phyloP scores from a whole-genome alignment of 108 stramenopile species.

The Skeletonema potamos region DNA sequence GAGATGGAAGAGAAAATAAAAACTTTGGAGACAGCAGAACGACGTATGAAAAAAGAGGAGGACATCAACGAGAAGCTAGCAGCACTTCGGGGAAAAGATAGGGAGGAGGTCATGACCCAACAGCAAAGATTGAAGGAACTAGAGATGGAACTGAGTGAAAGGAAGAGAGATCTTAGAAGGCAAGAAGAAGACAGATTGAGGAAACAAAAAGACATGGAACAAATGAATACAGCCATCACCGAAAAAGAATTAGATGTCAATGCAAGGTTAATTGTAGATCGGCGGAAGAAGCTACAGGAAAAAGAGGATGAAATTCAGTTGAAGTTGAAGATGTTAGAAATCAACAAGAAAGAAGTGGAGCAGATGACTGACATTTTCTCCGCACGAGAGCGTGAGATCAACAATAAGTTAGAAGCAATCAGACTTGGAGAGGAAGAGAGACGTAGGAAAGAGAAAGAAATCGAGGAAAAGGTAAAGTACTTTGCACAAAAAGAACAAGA shows the following conservation, averaged over 20 bases:
- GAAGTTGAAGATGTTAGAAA: background rate
- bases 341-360: background rate
- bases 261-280: background rate
- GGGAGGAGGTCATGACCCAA: background rate
- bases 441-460: background rate
- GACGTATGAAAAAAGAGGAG: background rate
- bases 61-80: background rate
- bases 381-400: background rate
- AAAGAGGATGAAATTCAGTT: background rate
- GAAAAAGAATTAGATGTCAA: background rate
- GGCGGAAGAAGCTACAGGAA: background rate
- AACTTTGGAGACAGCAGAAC: background rate
- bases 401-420: background rate
- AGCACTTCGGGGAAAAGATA: background rate
- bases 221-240: background rate
- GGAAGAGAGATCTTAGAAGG: background rate
- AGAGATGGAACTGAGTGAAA: background rate
- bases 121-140: background rate
- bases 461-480: background rate
- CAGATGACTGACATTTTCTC: background rate
- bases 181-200: background rate
- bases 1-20: background rate
- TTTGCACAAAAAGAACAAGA: background rate
- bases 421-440: background rate
- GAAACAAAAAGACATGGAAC: background rate